Conservation (phyloP, 2,329 filamentous ascomycete genomes). For the Xylariaceae sp. region DNA sequence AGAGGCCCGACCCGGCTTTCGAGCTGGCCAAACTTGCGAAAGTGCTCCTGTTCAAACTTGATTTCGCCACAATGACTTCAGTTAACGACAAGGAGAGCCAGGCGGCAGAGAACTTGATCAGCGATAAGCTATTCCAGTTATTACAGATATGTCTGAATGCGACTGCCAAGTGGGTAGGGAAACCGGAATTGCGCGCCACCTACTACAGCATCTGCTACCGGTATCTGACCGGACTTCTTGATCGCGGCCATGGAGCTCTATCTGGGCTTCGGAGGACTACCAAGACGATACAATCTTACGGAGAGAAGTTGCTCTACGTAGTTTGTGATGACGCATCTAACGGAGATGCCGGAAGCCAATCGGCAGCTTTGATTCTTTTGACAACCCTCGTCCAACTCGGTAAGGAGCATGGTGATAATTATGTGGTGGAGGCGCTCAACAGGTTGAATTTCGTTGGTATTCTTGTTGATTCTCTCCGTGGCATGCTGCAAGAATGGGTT, state of each 20-base stretch:
- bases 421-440: conserved; percentile 74
- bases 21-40: conserved; percentile 75
- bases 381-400: conserved; percentile 71
- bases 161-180: conserved; percentile 68
- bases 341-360: conserved; percentile 74
- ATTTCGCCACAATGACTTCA: conserved; percentile 45
- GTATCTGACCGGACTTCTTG: conserved; percentile 69
- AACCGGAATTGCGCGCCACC: conserved; percentile 68
- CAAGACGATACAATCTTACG: conserved; percentile 63
- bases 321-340: conserved; percentile 91
- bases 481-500: conserved; percentile 68
- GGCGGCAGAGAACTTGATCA: conserved; percentile 65
- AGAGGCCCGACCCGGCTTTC: conserved; percentile 64
- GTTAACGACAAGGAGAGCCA: conserved; percentile 45
- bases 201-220: conserved; percentile 92
- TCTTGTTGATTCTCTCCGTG: conserved; percentile 80
- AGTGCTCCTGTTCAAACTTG: conserved; percentile 66
- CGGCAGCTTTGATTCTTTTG: conserved; percentile 81
- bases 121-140: conserved; percentile 85
- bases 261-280: conserved; percentile 59
- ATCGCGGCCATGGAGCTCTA: conserved; percentile 46
- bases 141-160: conserved; percentile 84
- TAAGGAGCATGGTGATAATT: conserved; percentile 64
- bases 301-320: conserved; percentile 76
- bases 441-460: conserved; percentile 88